Base-by-base conservation (phyloP, 345 rosid genomes). In the Laguncularia racemosa region DNA sequence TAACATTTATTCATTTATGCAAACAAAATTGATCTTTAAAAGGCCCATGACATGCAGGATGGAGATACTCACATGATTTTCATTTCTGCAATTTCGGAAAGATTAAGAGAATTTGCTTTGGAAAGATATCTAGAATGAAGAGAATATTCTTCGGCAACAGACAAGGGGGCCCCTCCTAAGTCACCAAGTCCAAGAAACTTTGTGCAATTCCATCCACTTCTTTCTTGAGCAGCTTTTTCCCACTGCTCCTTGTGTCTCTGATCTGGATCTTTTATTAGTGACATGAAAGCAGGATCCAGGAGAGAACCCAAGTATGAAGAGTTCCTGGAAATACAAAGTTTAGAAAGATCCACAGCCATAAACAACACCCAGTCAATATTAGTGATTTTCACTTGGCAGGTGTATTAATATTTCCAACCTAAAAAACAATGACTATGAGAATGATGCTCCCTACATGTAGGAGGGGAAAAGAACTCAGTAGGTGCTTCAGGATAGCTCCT, bases 251-350 rank as follows among this genome's bases (percentile, higher is more conserved):
- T 71, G 46, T 88, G 93, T 72, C 90, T 82, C 75, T 87, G 77
- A 73, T 93, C 99, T 57, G 99, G 99, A 79, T 93, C 99, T 79
- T 88, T 93, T 23, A 85, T 85, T 63, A 85, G 68, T 12, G 99
- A 89, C 96, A 93, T 89, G 78, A 93, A 93, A 61, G 97, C 88
- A 40, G 99, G 99, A 84, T 93, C 99, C 81, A 93, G 67, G 65
- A 77, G 90, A 8, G 96, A 80, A 74, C 81, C 99, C 80, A 87
- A 71, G 70, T 82, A 78, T 44, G 85, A 57, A 15, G 97, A 86
- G 69, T 69, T 86, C 90, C 98, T 92, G 78, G 18, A 64, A 83
- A 53, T 48, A 71, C 28, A 64, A 53, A 16, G 62, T n/a, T 20
- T 0, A 33, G 6, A 33, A 33, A 33, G 40, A 33, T 33, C 10